These are phyloP conservation scores for Lecanoromycetidae sp. DNA, from an alignment of 2,329 filamentous ascomycete genomes.

Conservation along the genomic window DNA sequence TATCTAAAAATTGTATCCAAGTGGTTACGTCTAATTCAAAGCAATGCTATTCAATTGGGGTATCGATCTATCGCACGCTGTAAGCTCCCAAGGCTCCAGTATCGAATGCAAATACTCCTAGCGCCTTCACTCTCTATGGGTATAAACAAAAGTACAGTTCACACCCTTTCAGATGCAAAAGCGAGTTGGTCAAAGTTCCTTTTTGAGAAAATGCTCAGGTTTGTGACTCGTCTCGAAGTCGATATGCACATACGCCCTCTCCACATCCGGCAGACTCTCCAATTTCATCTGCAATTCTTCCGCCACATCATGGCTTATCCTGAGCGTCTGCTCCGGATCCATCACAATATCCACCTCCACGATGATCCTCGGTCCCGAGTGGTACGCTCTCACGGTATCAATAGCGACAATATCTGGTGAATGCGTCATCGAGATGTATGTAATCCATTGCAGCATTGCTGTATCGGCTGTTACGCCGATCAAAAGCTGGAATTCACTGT, in stretches of 20 bases:
- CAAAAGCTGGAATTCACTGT: conserved; percentile 77
- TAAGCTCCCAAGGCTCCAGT: background rate
- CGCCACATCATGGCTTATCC: conserved; percentile 79
- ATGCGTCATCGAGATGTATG: conserved; percentile 89
- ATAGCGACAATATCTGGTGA: conserved; percentile 69
- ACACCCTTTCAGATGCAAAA: no score
- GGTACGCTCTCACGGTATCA: conserved; percentile 90
- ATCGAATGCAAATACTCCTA: background rate
- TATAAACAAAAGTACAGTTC: no score
- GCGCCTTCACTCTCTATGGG: no score
- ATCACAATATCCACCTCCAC: conserved; percentile 96
- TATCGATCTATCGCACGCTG: background rate
- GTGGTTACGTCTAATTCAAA: no score
- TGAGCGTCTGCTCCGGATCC: conserved; percentile 59
- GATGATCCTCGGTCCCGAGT: conserved; percentile 75
- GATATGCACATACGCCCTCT: conserved; percentile 90
- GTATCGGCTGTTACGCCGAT: conserved; percentile 81
- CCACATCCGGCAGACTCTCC: conserved; percentile 80
- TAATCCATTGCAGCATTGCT: conserved; percentile 82
- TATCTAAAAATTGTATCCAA: no score
- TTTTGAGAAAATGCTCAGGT: conserved; percentile 67
- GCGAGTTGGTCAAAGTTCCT: conserved; percentile 44
- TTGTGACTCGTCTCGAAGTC: conserved; percentile 96
- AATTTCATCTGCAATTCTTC: conserved; percentile 91
- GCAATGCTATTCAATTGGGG: background rate